A percentile compares a stretch with the other conserved stretches of the same genome.
Evolutionary conservation across 2,329 filamentous ascomycete species (phyloP).

Genomic region (Ophiosphaerella narmari): DNA sequence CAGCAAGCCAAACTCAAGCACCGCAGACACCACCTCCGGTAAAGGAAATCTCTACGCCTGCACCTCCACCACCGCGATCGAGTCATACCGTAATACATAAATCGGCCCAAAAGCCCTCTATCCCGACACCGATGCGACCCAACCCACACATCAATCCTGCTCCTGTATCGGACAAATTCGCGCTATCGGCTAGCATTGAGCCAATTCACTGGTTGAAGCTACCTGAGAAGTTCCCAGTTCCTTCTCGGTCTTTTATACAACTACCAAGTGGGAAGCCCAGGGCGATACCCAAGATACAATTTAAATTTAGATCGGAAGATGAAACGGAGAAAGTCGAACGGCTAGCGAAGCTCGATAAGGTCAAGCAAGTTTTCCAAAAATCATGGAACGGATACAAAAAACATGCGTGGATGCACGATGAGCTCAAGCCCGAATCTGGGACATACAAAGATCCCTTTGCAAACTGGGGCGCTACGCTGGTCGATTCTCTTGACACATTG

Average conservation of each 20-base stretch:
- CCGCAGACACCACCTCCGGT: slow-evolving; percentile 39
- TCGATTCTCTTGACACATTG: slow-evolving; percentile 74
- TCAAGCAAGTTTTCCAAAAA: slow-evolving; percentile 75
- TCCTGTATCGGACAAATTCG: slow-evolving; percentile 24
- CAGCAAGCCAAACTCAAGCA: slow-evolving; percentile 28
- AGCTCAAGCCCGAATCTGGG: slow-evolving; percentile 74
- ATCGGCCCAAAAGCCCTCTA: slow-evolving; percentile 17
- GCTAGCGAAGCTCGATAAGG: slow-evolving; percentile 64
- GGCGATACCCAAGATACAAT: slow-evolving; percentile 76
- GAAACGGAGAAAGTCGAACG: slow-evolving; percentile 58
- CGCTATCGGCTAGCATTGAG: slow-evolving; percentile 22
- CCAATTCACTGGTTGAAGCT: slow-evolving; percentile 73
- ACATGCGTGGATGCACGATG: slow-evolving; percentile 84
- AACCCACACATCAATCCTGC: slow-evolving; percentile 19
- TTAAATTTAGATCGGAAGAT: slow-evolving; percentile 70
- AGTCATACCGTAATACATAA: slow-evolving; percentile 14
- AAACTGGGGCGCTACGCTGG: slow-evolving; percentile 85
- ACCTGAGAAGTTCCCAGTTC: slow-evolving; percentile 77
- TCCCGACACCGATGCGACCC: slow-evolving; percentile 17
- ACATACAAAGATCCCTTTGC: slow-evolving; percentile 79
- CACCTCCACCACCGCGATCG: slow-evolving; percentile 1
- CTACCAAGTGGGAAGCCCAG: slow-evolving; percentile 75
- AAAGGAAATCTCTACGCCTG: slow-evolving; percentile 16
- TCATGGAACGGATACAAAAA: slow-evolving; percentile 83
- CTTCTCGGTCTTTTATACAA: slow-evolving; percentile 69